Evolutionary conservation across 2,329 filamentous ascomycete species (phyloP).

Genomic region (Xylariales sp.): DNA sequence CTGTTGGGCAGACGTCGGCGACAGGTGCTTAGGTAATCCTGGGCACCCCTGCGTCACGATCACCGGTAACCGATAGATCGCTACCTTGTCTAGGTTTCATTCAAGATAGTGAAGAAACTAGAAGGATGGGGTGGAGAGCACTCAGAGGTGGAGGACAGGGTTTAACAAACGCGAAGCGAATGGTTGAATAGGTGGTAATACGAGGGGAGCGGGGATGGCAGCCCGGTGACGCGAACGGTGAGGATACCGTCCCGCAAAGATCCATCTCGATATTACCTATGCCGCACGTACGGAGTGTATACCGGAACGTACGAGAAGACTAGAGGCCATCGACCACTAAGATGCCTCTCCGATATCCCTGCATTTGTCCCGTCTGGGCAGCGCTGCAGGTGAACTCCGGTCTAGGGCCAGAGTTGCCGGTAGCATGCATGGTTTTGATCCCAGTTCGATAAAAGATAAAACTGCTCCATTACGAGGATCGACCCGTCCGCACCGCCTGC

Average conservation of each 20-base stretch:
- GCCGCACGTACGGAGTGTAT: not conserved
- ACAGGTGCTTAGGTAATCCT: not conserved
- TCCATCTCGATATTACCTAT: not conserved
- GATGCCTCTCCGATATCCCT: conserved; percentile 1
- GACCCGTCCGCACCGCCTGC: not conserved
- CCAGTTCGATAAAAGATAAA: not conserved
- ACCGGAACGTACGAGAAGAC: too few species aligned
- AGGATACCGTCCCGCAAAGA: not conserved
- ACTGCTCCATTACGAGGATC: not conserved
- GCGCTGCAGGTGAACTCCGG: not conserved
- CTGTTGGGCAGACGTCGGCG: not conserved
- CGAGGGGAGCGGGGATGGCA: not conserved
- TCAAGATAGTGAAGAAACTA: not conserved
- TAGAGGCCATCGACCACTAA: conserved; percentile 8
- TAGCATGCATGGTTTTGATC: not conserved
- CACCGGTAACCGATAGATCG: not conserved
- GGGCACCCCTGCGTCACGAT: not conserved
- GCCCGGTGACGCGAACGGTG: not conserved
- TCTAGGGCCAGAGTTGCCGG: not conserved
- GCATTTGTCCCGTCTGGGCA: conserved; percentile 7
- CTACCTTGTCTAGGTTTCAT: not conserved
- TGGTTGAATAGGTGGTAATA: not conserved
- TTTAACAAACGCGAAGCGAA: conserved; percentile 6
- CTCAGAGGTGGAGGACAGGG: not conserved
- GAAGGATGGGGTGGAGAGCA: not conserved